These are phyloP conservation scores for Auricularia auricula-judae DNA, from an alignment of 768 basidiomycete species.

Conservation along the genomic window DNA sequence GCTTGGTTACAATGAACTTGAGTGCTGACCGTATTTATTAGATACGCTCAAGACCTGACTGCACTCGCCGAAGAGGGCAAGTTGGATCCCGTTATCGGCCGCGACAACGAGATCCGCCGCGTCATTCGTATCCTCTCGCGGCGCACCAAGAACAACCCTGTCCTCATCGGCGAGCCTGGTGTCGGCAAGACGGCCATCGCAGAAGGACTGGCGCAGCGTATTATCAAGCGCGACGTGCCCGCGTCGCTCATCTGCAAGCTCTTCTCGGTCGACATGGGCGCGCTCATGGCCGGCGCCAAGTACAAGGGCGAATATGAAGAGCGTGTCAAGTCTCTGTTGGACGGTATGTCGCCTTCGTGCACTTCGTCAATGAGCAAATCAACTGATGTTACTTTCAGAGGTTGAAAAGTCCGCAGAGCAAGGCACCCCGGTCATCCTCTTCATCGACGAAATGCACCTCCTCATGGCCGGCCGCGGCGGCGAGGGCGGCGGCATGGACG, in stretches of 20 bases:
- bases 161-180: conserved; percentile 89
- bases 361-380: neutral
- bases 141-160: conserved; percentile 93
- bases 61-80: conserved; percentile 84
- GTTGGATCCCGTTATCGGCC: conserved; percentile 90
- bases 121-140: conserved; percentile 64
- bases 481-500: conserved; percentile 88
- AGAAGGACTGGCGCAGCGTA: conserved; percentile 92
- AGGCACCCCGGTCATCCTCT: conserved; percentile 75
- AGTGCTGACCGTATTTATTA: conserved; percentile 1
- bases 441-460: conserved; percentile 90
- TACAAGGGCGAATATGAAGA: conserved; percentile 98
- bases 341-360: conserved; percentile 16
- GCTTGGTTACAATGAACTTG: neutral
- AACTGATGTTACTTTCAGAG: conserved; percentile 30
- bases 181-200: conserved; percentile 94
- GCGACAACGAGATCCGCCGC: conserved; percentile 85
- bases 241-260: conserved; percentile 59
- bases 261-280: conserved; percentile 88
- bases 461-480: conserved; percentile 83
- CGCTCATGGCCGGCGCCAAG: conserved; percentile 85
- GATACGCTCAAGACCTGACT: conserved; percentile 75
- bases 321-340: conserved; percentile 82
- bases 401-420: conserved; percentile 78
- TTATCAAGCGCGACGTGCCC: conserved; percentile 88